These are phyloP conservation scores for Aquilaria malaccensis DNA, from an alignment of 345 rosid species.

Conservation along the genomic window DNA sequence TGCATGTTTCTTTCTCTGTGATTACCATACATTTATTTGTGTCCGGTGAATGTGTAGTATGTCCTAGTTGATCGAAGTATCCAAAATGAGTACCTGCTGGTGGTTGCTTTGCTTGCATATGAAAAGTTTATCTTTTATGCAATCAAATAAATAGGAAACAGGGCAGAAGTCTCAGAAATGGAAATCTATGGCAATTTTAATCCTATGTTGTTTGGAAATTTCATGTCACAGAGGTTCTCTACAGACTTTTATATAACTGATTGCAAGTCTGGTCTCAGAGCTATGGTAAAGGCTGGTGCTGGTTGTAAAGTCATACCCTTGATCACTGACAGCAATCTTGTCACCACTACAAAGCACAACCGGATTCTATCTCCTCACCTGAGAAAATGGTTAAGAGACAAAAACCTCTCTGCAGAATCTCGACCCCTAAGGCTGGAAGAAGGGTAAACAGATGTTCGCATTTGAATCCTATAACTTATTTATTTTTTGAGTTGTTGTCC, in stretches of 20 bases:
- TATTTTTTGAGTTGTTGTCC: neutral
- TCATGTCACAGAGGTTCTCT: conserved; percentile 40
- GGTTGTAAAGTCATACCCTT: conserved; percentile 42
- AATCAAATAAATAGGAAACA: no score
- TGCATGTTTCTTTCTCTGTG: no score
- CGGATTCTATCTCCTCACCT: conserved; percentile 32
- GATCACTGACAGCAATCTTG: conserved; percentile 40
- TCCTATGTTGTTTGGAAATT: neutral
- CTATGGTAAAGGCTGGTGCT: conserved; percentile 41
- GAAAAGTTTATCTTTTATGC: no score
- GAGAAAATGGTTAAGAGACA: conserved; percentile 40
- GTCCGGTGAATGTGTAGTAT: no score
- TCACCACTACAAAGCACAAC: conserved; percentile 28
- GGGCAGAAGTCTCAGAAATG: no score
- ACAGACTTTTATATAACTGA: conserved; percentile 51
- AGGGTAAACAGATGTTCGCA: conserved; percentile 25
- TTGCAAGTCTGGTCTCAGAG: conserved; percentile 35
- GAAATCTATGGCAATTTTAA: no score
- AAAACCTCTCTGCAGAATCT: conserved; percentile 35
- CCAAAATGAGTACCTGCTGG: no score
- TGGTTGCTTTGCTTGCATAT: no score
- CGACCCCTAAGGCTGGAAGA: conserved; percentile 36
- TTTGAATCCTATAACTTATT: neutral
- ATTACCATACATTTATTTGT: no score
- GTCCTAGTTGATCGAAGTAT: no score